A percentile compares a stretch with the other conserved stretches of the same genome.
Conservation (phyloP, 1,139 yeast genomes). For the Zygotorulaspora mrakii region DNA sequence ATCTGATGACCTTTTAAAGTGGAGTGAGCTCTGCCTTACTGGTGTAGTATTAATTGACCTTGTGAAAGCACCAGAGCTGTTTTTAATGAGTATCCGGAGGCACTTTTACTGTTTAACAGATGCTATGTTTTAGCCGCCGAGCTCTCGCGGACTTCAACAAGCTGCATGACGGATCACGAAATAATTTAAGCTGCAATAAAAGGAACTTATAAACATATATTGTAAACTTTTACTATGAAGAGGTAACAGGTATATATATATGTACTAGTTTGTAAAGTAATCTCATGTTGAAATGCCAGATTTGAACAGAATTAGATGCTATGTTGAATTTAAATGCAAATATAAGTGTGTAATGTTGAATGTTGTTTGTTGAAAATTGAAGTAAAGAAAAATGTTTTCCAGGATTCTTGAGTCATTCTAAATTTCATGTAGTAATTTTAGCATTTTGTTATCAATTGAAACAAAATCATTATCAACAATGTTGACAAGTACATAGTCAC, state of each 20-base stretch:
- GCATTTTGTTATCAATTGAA: constrained; percentile 38
- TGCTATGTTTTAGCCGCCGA: too few relatives aligned
- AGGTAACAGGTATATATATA: too few relatives aligned
- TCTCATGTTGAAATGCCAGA: constrained; percentile 28
- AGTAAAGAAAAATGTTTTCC: not conserved
- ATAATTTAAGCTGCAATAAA: too few relatives aligned
- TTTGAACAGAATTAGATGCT: constrained; percentile 17
- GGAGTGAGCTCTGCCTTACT: too few relatives aligned
- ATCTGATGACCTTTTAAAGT: too few relatives aligned
- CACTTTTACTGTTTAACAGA: too few relatives aligned
- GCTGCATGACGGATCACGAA: too few relatives aligned
- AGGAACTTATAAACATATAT: not conserved
- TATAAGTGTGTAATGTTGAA: constrained; percentile 6
- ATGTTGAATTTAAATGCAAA: constrained; percentile 11
- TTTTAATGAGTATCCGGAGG: too few relatives aligned
- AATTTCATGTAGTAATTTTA: constrained; percentile 30
- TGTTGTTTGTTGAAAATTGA: constrained; percentile 5
- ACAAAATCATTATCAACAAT: constrained; percentile 85
- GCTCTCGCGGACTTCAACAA: too few relatives aligned
- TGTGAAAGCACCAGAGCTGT: too few relatives aligned
- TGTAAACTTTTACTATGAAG: not conserved
- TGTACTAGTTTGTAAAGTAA: constrained; percentile 4
- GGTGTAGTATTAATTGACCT: too few relatives aligned
- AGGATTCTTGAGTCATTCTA: constrained; percentile 1
- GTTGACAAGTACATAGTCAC: constrained; percentile 72